Evolutionary conservation across 495 filamentous ascomycete species (phyloP).

Genomic region (Cairneyella variabilis): DNA sequence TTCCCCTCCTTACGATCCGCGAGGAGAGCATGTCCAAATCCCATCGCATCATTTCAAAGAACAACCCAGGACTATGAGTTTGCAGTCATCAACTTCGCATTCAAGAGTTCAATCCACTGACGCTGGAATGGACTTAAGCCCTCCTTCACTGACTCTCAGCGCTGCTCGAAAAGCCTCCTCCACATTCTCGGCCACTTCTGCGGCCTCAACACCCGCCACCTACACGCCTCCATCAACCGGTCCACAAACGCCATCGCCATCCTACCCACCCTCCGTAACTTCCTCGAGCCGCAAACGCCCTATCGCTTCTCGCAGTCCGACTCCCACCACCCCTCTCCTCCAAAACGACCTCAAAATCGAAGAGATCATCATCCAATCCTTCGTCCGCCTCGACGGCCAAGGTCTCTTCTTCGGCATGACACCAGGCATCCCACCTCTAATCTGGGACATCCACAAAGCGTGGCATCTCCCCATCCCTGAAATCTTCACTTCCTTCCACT

Average conservation of each 20-base stretch:
- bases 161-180: neutral
- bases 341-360: conserved; percentile 21
- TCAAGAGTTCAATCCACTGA: neutral
- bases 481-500: conserved; percentile 12
- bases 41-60: conserved; percentile 1
- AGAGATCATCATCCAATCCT: conserved; percentile 38
- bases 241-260: conserved; percentile 5
- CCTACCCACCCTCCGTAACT: neutral
- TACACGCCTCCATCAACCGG: conserved; percentile 11
- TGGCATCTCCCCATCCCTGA: conserved; percentile 14
- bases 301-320: conserved; percentile 9
- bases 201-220: conserved; percentile 1
- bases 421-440: conserved; percentile 19
- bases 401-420: conserved; percentile 19
- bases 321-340: conserved; percentile 4
- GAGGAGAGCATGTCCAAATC: neutral
- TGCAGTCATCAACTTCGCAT: neutral
- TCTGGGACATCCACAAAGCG: conserved; percentile 23
- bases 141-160: too few species aligned
- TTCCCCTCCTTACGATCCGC: neutral
- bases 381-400: conserved; percentile 35
- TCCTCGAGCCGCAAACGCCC: conserved; percentile 1
- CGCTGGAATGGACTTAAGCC: neutral
- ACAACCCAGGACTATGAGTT: neutral
- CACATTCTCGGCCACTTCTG: neutral